Evolutionary conservation across 352 stramenopile species (phyloP).

Genomic region (Elongisporangium senticosum): DNA sequence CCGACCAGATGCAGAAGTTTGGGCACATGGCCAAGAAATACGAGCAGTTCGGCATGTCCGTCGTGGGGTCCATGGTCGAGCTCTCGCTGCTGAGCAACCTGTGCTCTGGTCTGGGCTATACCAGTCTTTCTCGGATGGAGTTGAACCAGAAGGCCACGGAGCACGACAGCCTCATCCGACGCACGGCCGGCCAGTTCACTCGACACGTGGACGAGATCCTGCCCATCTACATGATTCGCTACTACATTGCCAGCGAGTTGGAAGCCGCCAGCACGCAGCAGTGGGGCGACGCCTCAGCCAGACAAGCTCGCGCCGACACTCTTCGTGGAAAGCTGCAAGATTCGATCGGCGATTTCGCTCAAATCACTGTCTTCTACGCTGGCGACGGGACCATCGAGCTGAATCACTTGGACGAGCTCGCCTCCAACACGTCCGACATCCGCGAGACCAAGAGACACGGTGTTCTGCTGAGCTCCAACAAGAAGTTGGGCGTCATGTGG

Average conservation of each 20-base stretch:
- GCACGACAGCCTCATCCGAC: neutral
- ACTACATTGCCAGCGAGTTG: conserved; percentile 3
- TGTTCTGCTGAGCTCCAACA: neutral
- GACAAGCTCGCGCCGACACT: neutral
- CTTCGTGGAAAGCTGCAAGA: neutral
- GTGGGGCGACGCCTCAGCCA: neutral
- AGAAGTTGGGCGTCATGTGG: neutral
- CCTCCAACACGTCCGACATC: neutral
- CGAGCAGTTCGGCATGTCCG: conserved; percentile 6
- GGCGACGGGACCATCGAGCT: neutral
- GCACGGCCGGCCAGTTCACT: neutral
- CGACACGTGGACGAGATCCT: conserved; percentile 6
- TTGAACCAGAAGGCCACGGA: neutral
- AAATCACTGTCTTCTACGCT: neutral
- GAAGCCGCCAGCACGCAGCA: conserved; percentile 7
- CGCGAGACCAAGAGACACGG: neutral
- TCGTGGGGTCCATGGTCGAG: conserved; percentile 7
- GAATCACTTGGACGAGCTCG: neutral
- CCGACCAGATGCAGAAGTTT: conserved; percentile 6
- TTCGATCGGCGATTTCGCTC: neutral
- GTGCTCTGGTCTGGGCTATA: conserved; percentile 4
- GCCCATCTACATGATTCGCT: conserved; percentile 9
- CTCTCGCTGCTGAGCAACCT: conserved; percentile 8
- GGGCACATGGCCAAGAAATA: conserved; percentile 3
- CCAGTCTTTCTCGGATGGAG: neutral